phyloP scores from a whole-genome alignment of 345 rosid species.

The Toxicodendron radicans region DNA sequence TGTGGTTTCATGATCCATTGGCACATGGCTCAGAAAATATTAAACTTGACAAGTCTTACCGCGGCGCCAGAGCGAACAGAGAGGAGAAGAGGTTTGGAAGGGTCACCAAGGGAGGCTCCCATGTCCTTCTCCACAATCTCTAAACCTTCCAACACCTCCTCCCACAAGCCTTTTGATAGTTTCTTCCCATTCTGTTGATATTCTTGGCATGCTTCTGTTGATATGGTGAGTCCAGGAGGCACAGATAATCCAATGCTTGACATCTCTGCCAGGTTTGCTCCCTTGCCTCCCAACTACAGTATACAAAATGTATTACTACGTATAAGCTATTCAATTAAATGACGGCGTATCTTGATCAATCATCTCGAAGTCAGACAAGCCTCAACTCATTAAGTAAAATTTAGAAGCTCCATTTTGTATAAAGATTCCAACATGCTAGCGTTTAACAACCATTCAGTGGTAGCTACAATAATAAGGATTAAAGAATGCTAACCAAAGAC shows the following conservation, averaged over 20 bases:
- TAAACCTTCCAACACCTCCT: slow-evolving; percentile 66
- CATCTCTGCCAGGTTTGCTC: slow-evolving; percentile 98
- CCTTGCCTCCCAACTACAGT: slow-evolving; percentile 88
- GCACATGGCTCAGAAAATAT: neutral
- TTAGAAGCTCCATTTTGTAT: no score
- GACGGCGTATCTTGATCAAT: neutral
- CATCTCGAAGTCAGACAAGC: neutral
- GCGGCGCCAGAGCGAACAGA: slow-evolving; percentile 99
- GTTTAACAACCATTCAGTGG: no score
- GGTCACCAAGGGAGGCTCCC: slow-evolving; percentile 81
- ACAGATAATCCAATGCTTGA: slow-evolving; percentile 92
- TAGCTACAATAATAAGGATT: no score
- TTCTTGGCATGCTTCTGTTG: slow-evolving; percentile 90
- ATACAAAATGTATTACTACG: neutral
- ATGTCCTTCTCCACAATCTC: slow-evolving; percentile 60
- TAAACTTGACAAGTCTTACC: slow-evolving; percentile 41
- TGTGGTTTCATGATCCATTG: neutral
- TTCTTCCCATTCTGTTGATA: slow-evolving; percentile 65
- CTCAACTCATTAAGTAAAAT: neutral
- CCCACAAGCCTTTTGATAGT: slow-evolving; percentile 75
- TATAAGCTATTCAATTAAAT: neutral
- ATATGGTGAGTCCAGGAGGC: slow-evolving; percentile 92
- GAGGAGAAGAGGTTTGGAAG: slow-evolving; percentile 81
- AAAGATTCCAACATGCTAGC: no score
- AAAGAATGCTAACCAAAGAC: slow-evolving; percentile 61